Evolutionary conservation across 352 stramenopile species (phyloP), one percentile per base, ranked within the genome.

Genomic region (Halophytophthora batemanensis): DNA sequence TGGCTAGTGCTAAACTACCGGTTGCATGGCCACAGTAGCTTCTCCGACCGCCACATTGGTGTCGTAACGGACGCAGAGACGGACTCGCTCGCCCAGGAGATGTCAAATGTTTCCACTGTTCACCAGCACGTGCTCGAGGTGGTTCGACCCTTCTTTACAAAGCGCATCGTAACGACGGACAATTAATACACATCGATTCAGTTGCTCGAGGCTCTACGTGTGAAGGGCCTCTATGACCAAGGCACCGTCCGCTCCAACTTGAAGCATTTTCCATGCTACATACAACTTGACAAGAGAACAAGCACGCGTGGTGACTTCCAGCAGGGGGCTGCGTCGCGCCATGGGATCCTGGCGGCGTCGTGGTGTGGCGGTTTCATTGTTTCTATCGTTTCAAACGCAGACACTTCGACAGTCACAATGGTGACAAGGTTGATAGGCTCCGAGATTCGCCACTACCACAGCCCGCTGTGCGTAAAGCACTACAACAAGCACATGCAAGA

Each of bases 401-500:
- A 69, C 41, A 25, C 39, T 3, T 69, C 59, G 6, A 19, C 21
- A 1, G 46, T 56, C 25, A 15, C 48, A 4, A 40, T 44, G 2
- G 59, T 66, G 0, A 59, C 56, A 33, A 28, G 52, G 7, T n/a
- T 47, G 11, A 54, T 61, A 14, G 37, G 45, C 15, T 28, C 59
- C 7, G 14, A 59, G n/a, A 42, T 37, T n/a, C 12, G 13, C 1
- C 2, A 21, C 1, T 62, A 65, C 42, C 43, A 39, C 18, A 52
- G 56, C 5, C 61, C 61, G 19, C 63, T 21, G n/a, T 57, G 52
- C 23, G 40, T 69, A n/a, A 53, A 55, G 17, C 31, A 65, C 25
- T 72, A 76, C 46, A 71, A 72, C n/a, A 6, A 59, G 8, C 15
- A 61, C 12, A 69, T 76, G 62, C 57, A 76, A 37, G 66, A 55